These are phyloP conservation scores for Colletotrichum orbiculare DNA, from an alignment of 2,329 filamentous ascomycete genomes.

Conservation along the genomic window DNA sequence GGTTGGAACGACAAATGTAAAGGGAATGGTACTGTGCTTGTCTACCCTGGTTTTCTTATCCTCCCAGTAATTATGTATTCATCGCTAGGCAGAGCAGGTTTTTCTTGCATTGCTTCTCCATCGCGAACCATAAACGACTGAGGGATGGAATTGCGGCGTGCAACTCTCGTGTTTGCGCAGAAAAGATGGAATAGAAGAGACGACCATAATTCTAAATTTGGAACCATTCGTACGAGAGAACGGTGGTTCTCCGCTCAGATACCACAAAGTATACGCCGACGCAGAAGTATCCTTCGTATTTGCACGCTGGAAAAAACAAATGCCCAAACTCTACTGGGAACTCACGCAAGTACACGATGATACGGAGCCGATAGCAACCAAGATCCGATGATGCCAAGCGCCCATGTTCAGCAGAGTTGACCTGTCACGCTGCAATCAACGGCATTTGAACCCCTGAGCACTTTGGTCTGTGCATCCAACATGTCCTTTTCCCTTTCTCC, in stretches of 20 bases:
- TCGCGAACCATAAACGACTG: not conserved
- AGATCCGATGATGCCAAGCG: slow-evolving; percentile 12
- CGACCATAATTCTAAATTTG: slow-evolving; percentile 4
- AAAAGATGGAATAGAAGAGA: too few relatives aligned
- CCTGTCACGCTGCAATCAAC: slow-evolving; percentile 15
- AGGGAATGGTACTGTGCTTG: not conserved
- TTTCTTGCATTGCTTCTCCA: not conserved
- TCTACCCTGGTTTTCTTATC: not conserved
- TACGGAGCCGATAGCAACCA: not conserved
- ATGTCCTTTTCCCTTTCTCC: slow-evolving; percentile 1
- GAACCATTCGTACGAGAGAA: not conserved
- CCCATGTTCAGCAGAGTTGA: slow-evolving; percentile 29
- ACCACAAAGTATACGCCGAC: too few relatives aligned
- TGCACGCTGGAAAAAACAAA: too few relatives aligned
- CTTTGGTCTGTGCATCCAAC: slow-evolving; percentile 20
- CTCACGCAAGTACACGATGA: too few relatives aligned
- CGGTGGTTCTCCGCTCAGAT: too few relatives aligned
- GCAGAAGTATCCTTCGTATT: too few relatives aligned
- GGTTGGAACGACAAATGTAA: slow-evolving; percentile 3
- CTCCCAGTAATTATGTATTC: not conserved
- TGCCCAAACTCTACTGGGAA: too few relatives aligned
- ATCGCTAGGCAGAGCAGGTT: not conserved
- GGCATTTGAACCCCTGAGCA: slow-evolving; percentile 20
- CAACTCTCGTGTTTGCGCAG: slow-evolving; percentile 4
- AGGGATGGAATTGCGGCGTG: not conserved